Evolutionary conservation across 2,329 filamentous ascomycete species (phyloP).

Genomic region (Diaporthe sp.): DNA sequence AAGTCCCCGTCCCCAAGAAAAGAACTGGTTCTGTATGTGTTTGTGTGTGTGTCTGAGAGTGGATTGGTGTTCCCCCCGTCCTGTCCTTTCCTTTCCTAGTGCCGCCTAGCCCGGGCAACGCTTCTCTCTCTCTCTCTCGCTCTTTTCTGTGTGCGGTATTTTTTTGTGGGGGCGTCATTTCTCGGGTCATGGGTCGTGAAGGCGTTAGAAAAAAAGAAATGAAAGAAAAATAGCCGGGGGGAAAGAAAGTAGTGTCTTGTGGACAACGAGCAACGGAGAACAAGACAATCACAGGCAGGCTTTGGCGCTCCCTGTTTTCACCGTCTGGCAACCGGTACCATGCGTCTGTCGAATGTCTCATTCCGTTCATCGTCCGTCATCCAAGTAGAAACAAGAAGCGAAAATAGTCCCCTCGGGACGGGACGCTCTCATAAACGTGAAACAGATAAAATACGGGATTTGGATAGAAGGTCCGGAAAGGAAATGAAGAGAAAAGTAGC

Average conservation of each 20-base stretch:
- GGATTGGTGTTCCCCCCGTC: background rate
- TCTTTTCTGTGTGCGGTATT: slow-evolving; percentile 20
- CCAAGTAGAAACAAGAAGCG: slow-evolving; percentile 41
- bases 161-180: slow-evolving; percentile 13
- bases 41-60: background rate
- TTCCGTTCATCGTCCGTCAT: slow-evolving; percentile 19
- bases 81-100: background rate
- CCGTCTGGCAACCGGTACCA: slow-evolving; percentile 27
- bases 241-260: background rate
- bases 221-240: background rate
- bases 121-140: slow-evolving; percentile 3
- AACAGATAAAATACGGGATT: background rate
- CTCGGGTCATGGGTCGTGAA: slow-evolving; percentile 22
- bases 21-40: slow-evolving; percentile 5
- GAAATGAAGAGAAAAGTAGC: slow-evolving; percentile 6
- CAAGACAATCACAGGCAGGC: background rate
- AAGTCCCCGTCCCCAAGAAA: slow-evolving; percentile 23
- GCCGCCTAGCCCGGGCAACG: slow-evolving; percentile 5
- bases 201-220: slow-evolving; percentile 9
- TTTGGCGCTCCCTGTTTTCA: background rate
- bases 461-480: slow-evolving; percentile 14
- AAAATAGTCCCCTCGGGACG: background rate
- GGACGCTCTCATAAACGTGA: background rate
- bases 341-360: background rate
- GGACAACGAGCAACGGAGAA: background rate